Evolutionary conservation across 2,329 filamentous ascomycete species (phyloP).

Genomic region (Diaporthe citri): DNA sequence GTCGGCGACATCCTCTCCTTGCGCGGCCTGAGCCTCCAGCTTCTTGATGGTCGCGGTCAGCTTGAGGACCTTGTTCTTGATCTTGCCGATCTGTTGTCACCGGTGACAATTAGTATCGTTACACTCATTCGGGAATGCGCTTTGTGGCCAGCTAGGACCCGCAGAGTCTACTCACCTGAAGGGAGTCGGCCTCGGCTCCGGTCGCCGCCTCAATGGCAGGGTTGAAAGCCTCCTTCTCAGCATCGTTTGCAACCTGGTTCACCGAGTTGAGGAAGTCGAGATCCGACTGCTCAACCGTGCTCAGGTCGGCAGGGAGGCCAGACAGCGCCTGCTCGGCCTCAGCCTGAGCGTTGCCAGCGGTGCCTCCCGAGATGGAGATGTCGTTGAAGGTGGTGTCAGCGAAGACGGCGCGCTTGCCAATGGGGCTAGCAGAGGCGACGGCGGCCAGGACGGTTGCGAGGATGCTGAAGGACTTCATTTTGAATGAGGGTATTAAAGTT

Average conservation of each 20-base stretch:
- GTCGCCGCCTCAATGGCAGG: conserved; percentile 57
- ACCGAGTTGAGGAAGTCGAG: conserved; percentile 55
- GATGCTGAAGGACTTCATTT: conserved; percentile 47
- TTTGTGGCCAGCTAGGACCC: neutral
- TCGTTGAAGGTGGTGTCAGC: conserved; percentile 50
- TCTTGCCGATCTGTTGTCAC: conserved; percentile 55
- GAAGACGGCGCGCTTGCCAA: conserved; percentile 44
- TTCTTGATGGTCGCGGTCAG: conserved; percentile 58
- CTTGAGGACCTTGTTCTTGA: conserved; percentile 65
- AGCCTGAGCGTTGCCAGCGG: conserved; percentile 50
- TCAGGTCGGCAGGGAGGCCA: conserved; percentile 51
- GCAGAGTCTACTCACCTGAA: conserved; percentile 50
- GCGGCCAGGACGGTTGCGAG: conserved; percentile 42
- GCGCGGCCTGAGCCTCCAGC: conserved; percentile 58
- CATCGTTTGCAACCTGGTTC: conserved; percentile 60
- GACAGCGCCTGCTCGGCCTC: conserved; percentile 50
- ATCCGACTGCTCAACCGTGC: conserved; percentile 55
- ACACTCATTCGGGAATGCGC: neutral
- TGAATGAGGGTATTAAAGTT: conserved; percentile 39
- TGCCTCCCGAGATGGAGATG: conserved; percentile 53
- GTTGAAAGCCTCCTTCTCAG: conserved; percentile 60
- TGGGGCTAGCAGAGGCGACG: conserved; percentile 41
- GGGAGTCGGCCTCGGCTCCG: conserved; percentile 53
- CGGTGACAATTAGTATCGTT: neutral
- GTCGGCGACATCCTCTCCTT: conserved; percentile 53